Base-by-base conservation (phyloP, 169 alveolate species). In the Besnoitia besnoiti region DNA sequence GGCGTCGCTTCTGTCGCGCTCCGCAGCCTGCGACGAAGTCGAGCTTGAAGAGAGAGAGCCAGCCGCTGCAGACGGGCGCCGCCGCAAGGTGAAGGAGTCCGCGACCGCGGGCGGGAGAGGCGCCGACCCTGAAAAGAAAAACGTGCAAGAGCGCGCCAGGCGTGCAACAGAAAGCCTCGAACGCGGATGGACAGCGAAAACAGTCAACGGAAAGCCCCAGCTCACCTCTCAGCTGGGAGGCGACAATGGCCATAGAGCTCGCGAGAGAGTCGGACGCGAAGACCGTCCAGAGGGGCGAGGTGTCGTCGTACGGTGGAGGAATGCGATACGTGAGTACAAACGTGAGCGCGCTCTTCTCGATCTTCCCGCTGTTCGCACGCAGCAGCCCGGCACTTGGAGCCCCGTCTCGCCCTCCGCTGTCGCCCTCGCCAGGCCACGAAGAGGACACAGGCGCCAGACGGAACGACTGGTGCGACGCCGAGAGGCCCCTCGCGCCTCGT, bases 261-360 rank as follows among this genome's bases (percentile, higher is more conserved):
- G 77, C 61, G 89, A 89, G 37, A 24, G 24, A 27, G 85, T 61
- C 35, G 44, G 87, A 75, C 7, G 89, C 92, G 44, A 89, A 40
- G 75, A 89, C 92, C 7, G 89, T 16, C 92, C 92, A 89, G n/a
- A 89, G 85, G 0, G 92, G 92, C 46, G 92, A 89, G 21, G 92
- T 49, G 51, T 75, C 92, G 35, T 89, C 92, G 79, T 75, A 39
- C 30, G 87, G 92, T 12, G 92, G 85, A 14, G 79, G 50, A 67
- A 89, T 73, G 33, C 92, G 27, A 67, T 89, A 89, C n/a, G 85
- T 49, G 24, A 89, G 51, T 4, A 89, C 67, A 40, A 89, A 89
- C 7, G 92, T 50, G 19, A 89, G 76, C 14, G 87, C 85, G 37
- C 92, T 89, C 37, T 89, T 89, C 76, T 89, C 92, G 49, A 89